phyloP scores from a whole-genome alignment of 139 green algal genomes.

The Coelastrella sp. region DNA sequence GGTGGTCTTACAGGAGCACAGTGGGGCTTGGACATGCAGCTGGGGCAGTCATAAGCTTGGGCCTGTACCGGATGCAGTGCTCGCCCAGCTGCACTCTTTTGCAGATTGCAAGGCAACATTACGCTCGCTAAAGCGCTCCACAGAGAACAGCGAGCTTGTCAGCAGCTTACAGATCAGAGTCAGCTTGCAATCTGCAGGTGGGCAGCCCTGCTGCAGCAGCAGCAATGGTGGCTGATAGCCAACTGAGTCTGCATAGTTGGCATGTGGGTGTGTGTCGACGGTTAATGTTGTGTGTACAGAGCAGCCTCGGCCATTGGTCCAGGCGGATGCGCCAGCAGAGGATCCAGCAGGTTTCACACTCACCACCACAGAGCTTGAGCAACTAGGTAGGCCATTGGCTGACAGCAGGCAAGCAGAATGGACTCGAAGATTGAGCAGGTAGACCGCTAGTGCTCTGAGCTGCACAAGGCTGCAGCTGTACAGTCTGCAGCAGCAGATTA shows the following conservation, averaged over 20 bases:
- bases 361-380: constrained; percentile 35
- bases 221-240: too few species aligned
- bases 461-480: too few species aligned
- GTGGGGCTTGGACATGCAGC: neutral
- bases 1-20: neutral
- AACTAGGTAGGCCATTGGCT: constrained; percentile 19
- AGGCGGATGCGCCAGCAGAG: constrained; percentile 5
- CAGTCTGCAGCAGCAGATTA: too few species aligned
- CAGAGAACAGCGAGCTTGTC: neutral
- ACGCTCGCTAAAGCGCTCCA: constrained; percentile 9
- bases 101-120: neutral
- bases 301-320: neutral
- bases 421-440: too few species aligned
- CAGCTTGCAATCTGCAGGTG: constrained; percentile 12
- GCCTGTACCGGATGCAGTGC: neutral
- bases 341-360: constrained; percentile 38
- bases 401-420: too few species aligned
- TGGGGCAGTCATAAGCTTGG: neutral
- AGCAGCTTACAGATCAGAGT: constrained; percentile 19
- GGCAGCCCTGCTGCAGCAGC: neutral
- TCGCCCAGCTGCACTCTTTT: neutral
- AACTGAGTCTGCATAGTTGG: too few species aligned
- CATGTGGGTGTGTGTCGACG: too few species aligned
- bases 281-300: constrained; percentile 22
- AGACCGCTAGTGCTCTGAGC: too few species aligned